Evolutionary conservation across 345 rosid genomes (phyloP).

Genomic region (Physaria fendleri): DNA sequence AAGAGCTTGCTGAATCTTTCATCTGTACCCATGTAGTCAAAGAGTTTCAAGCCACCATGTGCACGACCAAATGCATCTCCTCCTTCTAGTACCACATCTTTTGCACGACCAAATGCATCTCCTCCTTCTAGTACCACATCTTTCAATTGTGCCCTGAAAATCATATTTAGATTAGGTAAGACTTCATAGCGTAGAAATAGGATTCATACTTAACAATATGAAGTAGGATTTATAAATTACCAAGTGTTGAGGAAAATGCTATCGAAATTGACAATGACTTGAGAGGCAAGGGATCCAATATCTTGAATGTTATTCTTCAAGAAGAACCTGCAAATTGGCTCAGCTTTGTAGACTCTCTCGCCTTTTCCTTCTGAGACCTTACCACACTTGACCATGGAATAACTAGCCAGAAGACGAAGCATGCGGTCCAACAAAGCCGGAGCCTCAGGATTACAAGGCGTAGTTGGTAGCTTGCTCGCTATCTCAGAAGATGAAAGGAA

Average conservation of each 20-base stretch:
- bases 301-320: conserved; percentile 24
- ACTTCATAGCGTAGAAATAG: background rate
- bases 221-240: conserved; percentile 21
- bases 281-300: conserved; percentile 37
- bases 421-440: conserved; percentile 40
- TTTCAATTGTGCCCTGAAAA: conserved; percentile 36
- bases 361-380: background rate
- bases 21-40: conserved; percentile 43
- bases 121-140: conserved; percentile 54
- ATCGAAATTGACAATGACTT: conserved; percentile 34
- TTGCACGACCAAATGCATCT: conserved; percentile 50
- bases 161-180: background rate
- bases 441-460: conserved; percentile 36
- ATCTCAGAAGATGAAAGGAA: conserved; percentile 40
- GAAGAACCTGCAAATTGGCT: conserved; percentile 43
- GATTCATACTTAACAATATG: background rate
- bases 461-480: conserved; percentile 32
- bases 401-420: conserved; percentile 44
- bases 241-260: conserved; percentile 39
- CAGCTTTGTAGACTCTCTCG: conserved; percentile 33
- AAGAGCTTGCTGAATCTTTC: conserved; percentile 46
- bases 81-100: conserved; percentile 48
- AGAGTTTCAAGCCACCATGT: conserved; percentile 45
- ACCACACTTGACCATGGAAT: conserved; percentile 31
- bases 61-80: conserved; percentile 59